Base-by-base conservation (phyloP, 768 basidiomycete genomes). In the Termitomyces sp. region DNA sequence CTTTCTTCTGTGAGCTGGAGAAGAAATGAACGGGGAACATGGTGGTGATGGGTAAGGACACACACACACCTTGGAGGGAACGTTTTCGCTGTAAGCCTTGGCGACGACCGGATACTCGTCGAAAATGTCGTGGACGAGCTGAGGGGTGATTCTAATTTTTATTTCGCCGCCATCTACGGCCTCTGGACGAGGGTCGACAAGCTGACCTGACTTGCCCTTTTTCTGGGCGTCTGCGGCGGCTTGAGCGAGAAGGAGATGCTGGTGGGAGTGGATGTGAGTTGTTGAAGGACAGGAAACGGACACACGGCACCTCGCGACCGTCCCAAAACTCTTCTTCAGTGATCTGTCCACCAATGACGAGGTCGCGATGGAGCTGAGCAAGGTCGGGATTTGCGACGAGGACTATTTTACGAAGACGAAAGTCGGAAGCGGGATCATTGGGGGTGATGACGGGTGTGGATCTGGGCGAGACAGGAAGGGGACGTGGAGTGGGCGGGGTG, bases 251-350 rank as follows among this genome's bases (percentile, higher is more conserved):
- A 93, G 71, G 11, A 93, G 78, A 58, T 91, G 84, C 90, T 93
- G 63, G 63, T 12, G 34, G 24, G 43, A 37, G 60, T 34, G 51
- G 55, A 60, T 52, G 14, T 48, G 35, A 65, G 61, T n/a, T n/a
- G n/a, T n/a, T n/a, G 53, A 48, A 60, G 52, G 55, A 58, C 37
- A 51, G 11, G 53, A 14, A 44, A 10, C 6, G 30, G 1, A 46
- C 53, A 57, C 46, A 53, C 45, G 63, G 51, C 66, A 97, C 93
- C 81, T 97, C 90, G 65, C 97, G 79, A 32, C 93, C 93, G 58
- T 94, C 93, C 97, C 97, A 98, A 68, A 98, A 99, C 61, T 99
- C 97, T 0, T 83, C 81, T 69, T 98, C 95, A 1, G 87, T 88
- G 30, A 99, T 88, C 59, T 90, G 87, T 10, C 87, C 84, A 28